A percentile compares a stretch with the other conserved stretches of the same genome.
Conservation (phyloP, 1,284 basidiomycete genomes). For the Rhodofomes roseus region DNA sequence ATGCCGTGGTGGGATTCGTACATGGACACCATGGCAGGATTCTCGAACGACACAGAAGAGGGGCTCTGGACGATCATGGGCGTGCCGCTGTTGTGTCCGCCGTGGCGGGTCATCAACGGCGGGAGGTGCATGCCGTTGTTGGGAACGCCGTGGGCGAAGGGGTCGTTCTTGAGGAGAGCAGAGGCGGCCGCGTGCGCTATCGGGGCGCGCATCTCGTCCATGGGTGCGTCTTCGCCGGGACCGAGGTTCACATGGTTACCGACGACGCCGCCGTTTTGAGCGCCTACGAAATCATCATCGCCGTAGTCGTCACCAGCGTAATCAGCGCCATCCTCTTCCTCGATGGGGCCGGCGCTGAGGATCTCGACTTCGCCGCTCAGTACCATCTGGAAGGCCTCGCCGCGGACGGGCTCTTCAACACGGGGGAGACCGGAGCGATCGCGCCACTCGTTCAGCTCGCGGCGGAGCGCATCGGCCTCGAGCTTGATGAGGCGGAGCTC, state of each 20-base stretch:
- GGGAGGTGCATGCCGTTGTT: conserved; percentile 25
- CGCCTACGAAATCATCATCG: conserved; percentile 21
- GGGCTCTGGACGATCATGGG: conserved; percentile 33
- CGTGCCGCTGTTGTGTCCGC: conserved; percentile 18
- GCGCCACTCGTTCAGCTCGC: conserved; percentile 87
- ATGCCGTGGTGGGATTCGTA: conserved; percentile 28
- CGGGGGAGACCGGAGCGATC: conserved; percentile 65
- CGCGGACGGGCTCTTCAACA: conserved; percentile 64
- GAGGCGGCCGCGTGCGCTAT: conserved; percentile 14
- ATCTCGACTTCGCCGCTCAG: conserved; percentile 67
- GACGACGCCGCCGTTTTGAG: conserved; percentile 11
- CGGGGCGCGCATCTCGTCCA: conserved; percentile 23
- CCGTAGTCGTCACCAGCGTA: conserved; percentile 34
- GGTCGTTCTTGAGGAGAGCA: conserved; percentile 17
- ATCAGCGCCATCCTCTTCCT: conserved; percentile 48
- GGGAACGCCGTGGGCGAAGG: conserved; percentile 27
- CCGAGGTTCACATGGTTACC: conserved; percentile 9
- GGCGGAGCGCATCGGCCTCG: conserved; percentile 77
- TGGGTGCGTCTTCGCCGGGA: conserved; percentile 14
- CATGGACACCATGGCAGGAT: conserved; percentile 32
- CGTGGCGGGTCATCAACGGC: conserved; percentile 28
- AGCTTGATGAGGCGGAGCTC: conserved; percentile 73
- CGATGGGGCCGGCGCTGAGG: conserved; percentile 44
- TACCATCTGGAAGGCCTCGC: conserved; percentile 68
- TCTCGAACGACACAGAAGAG: conserved; percentile 31